Conservation (phyloP, 2,329 filamentous ascomycete genomes). For the Dactylonectria estremocensis region DNA sequence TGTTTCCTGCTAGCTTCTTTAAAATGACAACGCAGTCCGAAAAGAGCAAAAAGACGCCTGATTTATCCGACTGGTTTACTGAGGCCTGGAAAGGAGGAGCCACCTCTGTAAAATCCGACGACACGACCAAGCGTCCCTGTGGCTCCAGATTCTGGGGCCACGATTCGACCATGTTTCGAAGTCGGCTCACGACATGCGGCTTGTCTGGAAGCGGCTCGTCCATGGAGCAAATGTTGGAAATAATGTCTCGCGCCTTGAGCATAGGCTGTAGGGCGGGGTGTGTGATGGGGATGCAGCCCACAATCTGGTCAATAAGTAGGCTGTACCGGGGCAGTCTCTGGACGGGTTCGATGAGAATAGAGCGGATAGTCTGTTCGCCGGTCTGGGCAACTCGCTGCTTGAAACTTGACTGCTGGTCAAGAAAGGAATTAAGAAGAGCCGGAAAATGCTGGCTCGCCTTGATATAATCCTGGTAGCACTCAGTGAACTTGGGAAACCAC, state of each 20-base stretch:
- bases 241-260: conserved; percentile 91
- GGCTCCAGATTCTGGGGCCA: conserved; percentile 83
- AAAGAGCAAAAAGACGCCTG: conserved; percentile 87
- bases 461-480: conserved; percentile 95
- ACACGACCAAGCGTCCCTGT: conserved; percentile 83
- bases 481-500: conserved; percentile 93
- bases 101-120: conserved; percentile 85
- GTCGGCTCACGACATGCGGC: conserved; percentile 79
- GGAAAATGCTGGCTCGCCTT: conserved; percentile 90
- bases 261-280: conserved; percentile 88
- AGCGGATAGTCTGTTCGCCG: conserved; percentile 92
- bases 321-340: conserved; percentile 96
- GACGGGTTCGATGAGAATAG: conserved; percentile 94
- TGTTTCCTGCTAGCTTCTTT: conserved; percentile 76
- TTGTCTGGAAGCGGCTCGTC: conserved; percentile 81
- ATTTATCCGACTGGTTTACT: conserved; percentile 61
- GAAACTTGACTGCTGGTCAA: conserved; percentile 87
- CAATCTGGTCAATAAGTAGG: conserved; percentile 95
- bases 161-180: conserved; percentile 82
- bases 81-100: conserved; percentile 76
- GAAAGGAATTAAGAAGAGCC: conserved; percentile 82
- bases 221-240: conserved; percentile 96
- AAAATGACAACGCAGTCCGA: conserved; percentile 85
- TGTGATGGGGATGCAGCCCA: conserved; percentile 85
- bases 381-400: conserved; percentile 84